Evolutionary conservation across 2,329 filamentous ascomycete species (phyloP), one percentile per base, ranked within the genome.

Genomic region (Phaeosphaeria sp.): DNA sequence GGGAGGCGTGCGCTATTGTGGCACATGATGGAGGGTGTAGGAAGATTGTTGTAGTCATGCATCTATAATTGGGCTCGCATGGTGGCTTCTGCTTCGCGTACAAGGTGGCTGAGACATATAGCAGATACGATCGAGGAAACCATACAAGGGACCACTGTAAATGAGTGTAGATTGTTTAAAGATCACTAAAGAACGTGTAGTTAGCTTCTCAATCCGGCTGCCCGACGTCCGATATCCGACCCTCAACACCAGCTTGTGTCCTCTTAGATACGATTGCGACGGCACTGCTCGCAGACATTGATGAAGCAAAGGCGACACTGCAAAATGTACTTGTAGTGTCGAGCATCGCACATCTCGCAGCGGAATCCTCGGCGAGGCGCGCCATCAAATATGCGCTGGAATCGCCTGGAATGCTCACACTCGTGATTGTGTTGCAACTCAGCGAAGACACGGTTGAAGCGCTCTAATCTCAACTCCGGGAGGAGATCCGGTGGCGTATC

Each of bases 331-430:
- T 58, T 67, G 24, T 43, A 45, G 43, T 70, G 69, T 8, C 61
- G 55, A 7, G 48, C 51, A 30, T 65, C 49, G 27, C 71, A 73
- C 51, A 72, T 55, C 49, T 72, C 71, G 53, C 71, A 73, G 6
- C 50, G 58, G 50, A 70, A 68, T 1, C 64, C 54, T 13, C 58
- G 24, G 39, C 59, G 33, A 17, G 25, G 52, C 6, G 21, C 48
- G 4, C 55, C 47, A 13, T 43, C 7, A n/a, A 36, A 43, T 6
- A 71, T 53, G 15, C 60, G 59, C 45, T 64, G 33, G 20, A 74
- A 68, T 4, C 49, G 46, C 2, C 65, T 52, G 0, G 56, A 52
- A 53, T 73, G 68, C 33, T 60, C 57, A 42, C 70, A 74, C 11
- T 73, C 67, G 42, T 73, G 59, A 11, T 60, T 64, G 0, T 72